Percentiles rank a stretch among this genome's conserved stretches.
Evolutionary conservation across 257 asterid genomes (phyloP).

Genomic region (Solanum peruvianum): DNA sequence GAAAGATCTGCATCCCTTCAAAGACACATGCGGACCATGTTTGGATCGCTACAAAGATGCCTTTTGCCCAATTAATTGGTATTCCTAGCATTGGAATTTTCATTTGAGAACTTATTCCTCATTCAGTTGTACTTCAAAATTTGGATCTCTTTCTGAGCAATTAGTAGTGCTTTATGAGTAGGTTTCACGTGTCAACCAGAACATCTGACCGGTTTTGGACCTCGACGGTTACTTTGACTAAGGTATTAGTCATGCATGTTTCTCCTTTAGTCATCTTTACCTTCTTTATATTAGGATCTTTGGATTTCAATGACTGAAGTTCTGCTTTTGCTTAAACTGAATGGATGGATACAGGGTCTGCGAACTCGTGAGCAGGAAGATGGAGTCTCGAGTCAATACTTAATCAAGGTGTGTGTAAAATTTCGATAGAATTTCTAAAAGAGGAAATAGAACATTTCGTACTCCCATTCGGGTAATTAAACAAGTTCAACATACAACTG

Average conservation of each 20-base stretch:
- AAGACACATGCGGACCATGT: background rate
- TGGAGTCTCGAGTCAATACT: constrained; percentile 68
- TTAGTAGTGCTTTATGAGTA: constrained; percentile 12
- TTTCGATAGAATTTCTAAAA: background rate
- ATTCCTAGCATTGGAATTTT: background rate
- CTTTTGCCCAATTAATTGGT: background rate
- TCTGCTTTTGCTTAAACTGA: background rate
- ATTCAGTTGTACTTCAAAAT: background rate
- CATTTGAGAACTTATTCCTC: background rate
- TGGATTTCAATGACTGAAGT: background rate
- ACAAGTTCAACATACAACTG: background rate
- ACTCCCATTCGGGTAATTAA: background rate
- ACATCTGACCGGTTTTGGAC: constrained; percentile 56
- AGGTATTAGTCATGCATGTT: constrained; percentile 35
- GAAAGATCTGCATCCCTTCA: background rate
- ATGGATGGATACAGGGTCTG: constrained; percentile 43
- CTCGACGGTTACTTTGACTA: constrained; percentile 64
- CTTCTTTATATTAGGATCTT: background rate
- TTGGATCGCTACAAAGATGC: background rate
- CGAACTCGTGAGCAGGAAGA: constrained; percentile 95
- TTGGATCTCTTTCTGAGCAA: background rate
- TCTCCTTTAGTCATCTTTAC: background rate
- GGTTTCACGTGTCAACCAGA: constrained; percentile 87
- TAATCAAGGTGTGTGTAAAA: constrained; percentile 51
- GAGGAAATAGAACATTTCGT: background rate